Base-by-base conservation (phyloP, 495 filamentous ascomycete genomes). In the Neurospora sp. region DNA sequence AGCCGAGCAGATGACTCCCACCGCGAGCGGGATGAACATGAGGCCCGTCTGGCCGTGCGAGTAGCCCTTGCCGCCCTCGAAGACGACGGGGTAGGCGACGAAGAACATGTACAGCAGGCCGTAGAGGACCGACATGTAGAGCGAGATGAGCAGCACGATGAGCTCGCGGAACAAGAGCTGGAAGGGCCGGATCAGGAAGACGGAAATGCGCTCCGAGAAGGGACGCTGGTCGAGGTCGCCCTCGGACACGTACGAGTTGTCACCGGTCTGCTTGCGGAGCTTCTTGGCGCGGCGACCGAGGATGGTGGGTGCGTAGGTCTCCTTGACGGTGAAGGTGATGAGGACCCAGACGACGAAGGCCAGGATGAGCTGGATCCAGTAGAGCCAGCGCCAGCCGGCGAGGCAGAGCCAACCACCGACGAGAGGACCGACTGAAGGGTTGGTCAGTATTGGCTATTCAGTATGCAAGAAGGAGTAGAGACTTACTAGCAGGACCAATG, bases 41-140 rank as follows among this genome's bases (percentile, higher is more conserved):
- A 96, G 82, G 65, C 93, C 93, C 0, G 92, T 92, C 20, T 80
- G 89, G 31, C 91, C 87, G 35, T 89, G 86, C n/a, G 82, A 88
- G 80, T 89, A 94, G 14, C 89, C 89, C 79, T 94, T 93, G 39
- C 91, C 89, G 74, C 85, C 81, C 73, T 93, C 86, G 81, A 89
- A 96, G n/a, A 96, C 85, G 77, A 96, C 90, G 1, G 93, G 92
- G 77, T 88, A 95, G 4, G 89, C 89, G 73, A 93, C 86, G 81
- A 95, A 93, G 83, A 93, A 94, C 90, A 93, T 93, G 86, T 93
- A 93, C 18, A 94, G 85, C 14, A 93, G 80, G 4, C 91, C 91
- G 79, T 94, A 93, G 8, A 94, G 84, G 16, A 93, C 89, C 10
- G 88, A 89, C 91, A 93, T 93, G 83, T 94, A 94, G 10, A 94